A percentile compares a stretch with the other conserved stretches of the same genome.
phyloP scores from a whole-genome alignment of 2,329 filamentous ascomycete species.

The Claviceps maximensis region DNA sequence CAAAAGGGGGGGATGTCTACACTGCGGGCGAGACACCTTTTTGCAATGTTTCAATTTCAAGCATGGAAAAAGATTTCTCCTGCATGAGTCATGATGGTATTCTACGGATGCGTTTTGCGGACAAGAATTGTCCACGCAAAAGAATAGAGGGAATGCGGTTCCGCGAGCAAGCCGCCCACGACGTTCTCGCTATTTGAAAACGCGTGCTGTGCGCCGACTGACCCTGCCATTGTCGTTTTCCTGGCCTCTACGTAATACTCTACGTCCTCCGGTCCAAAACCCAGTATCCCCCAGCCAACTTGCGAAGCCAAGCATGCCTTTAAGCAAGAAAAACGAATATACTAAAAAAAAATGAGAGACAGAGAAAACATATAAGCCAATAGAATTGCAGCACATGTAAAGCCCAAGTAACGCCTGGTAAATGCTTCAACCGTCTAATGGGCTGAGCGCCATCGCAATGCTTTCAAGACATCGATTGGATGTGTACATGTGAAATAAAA shows the following conservation, averaged over 20 bases:
- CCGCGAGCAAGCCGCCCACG: too few relatives aligned
- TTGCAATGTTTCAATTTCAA: too few relatives aligned
- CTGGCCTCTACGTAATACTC: neutral
- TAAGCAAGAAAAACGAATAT: neutral
- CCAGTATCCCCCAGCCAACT: neutral
- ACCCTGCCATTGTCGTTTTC: neutral
- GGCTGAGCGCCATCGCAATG: conserved; percentile 5
- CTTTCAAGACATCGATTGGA: neutral
- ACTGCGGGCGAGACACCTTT: too few relatives aligned
- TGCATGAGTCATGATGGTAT: too few relatives aligned
- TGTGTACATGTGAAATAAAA: neutral
- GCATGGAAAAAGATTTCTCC: too few relatives aligned
- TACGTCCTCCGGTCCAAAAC: neutral
- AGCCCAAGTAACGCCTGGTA: neutral
- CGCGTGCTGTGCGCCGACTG: neutral
- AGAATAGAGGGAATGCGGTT: too few relatives aligned
- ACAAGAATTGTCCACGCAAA: too few relatives aligned
- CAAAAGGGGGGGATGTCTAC: too few relatives aligned
- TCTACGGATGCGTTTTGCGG: too few relatives aligned
- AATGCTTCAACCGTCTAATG: conserved; percentile 1
- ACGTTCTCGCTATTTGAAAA: neutral
- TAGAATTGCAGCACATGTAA: neutral
- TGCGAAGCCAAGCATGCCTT: too few relatives aligned
- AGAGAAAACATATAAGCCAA: neutral
- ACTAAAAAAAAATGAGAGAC: neutral